phyloP scores from a whole-genome alignment of 306 rosid species.

The Cicer judaicum region DNA sequence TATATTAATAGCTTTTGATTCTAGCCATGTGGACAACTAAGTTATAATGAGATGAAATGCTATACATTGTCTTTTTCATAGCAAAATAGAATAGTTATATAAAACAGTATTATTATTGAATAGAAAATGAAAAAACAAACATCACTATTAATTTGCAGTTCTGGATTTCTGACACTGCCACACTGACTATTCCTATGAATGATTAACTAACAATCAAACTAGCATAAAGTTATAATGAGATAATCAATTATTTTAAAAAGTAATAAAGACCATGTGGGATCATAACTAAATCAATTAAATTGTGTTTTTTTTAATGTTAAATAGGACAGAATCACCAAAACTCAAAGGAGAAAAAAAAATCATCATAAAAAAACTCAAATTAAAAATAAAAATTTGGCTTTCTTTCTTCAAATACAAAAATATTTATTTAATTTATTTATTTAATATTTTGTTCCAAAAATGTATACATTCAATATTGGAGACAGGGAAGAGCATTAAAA shows the following conservation, averaged over 20 bases:
- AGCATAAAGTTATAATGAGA: slow-evolving; percentile 40
- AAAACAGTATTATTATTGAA: slow-evolving; percentile 24
- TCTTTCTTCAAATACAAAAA: background rate
- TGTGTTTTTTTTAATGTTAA: slow-evolving; percentile 36
- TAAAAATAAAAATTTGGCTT: background rate
- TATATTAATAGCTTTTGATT: slow-evolving; percentile 1
- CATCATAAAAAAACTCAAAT: background rate
- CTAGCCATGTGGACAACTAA: slow-evolving; percentile 41
- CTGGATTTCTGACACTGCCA: slow-evolving; percentile 53
- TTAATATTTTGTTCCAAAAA: background rate
- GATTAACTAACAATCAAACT: slow-evolving; percentile 47
- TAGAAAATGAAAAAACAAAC: slow-evolving; percentile 39
- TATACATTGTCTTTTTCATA: slow-evolving; percentile 47
- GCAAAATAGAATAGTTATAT: slow-evolving; percentile 41
- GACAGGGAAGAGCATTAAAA: slow-evolving; percentile 8
- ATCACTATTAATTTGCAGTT: slow-evolving; percentile 46
- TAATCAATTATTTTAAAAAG: slow-evolving; percentile 44
- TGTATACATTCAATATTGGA: background rate
- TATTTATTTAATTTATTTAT: no score
- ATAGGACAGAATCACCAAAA: slow-evolving; percentile 40
- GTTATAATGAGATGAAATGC: slow-evolving; percentile 34
- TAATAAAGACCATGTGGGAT: slow-evolving; percentile 45
- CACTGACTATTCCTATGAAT: slow-evolving; percentile 53
- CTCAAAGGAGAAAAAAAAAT: background rate
- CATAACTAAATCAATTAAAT: slow-evolving; percentile 49